Evolutionary conservation across 371 early-diverging fungal genomes (phyloP).

Genomic region (Lichtheimia corymbifera): DNA sequence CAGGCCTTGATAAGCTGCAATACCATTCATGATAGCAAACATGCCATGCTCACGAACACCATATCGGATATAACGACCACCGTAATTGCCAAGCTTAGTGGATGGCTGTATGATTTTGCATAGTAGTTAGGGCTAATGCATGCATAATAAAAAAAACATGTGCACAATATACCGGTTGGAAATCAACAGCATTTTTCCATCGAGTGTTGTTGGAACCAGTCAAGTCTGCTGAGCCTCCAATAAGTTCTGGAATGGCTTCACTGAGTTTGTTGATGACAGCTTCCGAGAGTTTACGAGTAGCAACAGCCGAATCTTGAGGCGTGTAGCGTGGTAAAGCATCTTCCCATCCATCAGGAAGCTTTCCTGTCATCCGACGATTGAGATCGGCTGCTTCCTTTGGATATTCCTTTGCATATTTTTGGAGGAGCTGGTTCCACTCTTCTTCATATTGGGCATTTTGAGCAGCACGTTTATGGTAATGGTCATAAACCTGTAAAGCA

Average conservation of each 20-base stretch:
- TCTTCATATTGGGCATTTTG: constrained; percentile 63
- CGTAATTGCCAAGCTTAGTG: constrained; percentile 74
- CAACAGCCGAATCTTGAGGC: constrained; percentile 79
- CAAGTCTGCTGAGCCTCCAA: constrained; percentile 99
- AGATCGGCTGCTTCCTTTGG: constrained; percentile 77
- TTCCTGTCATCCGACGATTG: constrained; percentile 71
- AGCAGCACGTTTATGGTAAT: constrained; percentile 61
- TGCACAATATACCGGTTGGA: constrained; percentile 80
- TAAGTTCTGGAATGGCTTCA: constrained; percentile 77
- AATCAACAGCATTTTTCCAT: constrained; percentile 93
- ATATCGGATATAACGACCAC: constrained; percentile 93
- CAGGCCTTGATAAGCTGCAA: constrained; percentile 86
- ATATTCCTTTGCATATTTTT: constrained; percentile 62
- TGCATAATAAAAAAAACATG: not conserved
- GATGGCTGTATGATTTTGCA: constrained; percentile 28
- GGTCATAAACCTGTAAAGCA: constrained; percentile 54
- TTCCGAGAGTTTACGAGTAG: constrained; percentile 92
- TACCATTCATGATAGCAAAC: constrained; percentile 97
- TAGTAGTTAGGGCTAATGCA: not conserved
- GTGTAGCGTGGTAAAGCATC: constrained; percentile 76
- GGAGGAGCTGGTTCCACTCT: constrained; percentile 78
- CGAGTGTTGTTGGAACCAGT: constrained; percentile 97
- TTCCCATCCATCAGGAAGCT: constrained; percentile 80
- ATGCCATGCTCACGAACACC: constrained; percentile 99
- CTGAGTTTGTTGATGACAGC: constrained; percentile 77